phyloP scores from a whole-genome alignment of 1,284 basidiomycete genomes.

The Apiotrichum akiyoshidainum region DNA sequence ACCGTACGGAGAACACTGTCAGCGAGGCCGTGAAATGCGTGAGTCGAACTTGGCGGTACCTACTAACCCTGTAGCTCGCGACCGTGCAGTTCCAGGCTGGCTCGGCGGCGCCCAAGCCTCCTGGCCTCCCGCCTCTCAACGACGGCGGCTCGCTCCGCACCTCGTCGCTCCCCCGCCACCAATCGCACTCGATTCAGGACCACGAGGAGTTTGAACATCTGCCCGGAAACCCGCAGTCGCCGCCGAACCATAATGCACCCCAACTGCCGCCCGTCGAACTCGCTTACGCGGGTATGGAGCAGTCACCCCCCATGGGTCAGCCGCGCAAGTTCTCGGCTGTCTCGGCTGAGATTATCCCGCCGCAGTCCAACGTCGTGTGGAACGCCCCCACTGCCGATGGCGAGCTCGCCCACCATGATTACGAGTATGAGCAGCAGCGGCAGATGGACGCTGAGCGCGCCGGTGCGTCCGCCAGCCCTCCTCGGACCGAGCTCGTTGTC shows the following conservation, averaged over 20 bases:
- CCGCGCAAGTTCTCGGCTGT: slow-evolving; percentile 5
- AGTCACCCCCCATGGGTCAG: neutral
- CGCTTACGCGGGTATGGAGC: slow-evolving; percentile 3
- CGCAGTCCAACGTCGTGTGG: slow-evolving; percentile 28
- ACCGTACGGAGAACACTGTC: slow-evolving; percentile 61
- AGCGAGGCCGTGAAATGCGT: slow-evolving; percentile 61
- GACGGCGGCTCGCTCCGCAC: slow-evolving; percentile 20
- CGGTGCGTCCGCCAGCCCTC: neutral
- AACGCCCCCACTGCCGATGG: slow-evolving; percentile 21
- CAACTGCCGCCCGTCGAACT: slow-evolving; percentile 8
- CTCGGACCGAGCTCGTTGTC: neutral
- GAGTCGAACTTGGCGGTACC: slow-evolving; percentile 9
- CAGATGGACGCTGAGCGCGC: slow-evolving; percentile 28
- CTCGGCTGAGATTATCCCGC: neutral
- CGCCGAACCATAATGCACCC: slow-evolving; percentile 2
- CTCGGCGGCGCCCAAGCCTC: slow-evolving; percentile 35
- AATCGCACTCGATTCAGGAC: slow-evolving; percentile 25
- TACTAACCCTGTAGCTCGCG: slow-evolving; percentile 28
- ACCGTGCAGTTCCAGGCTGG: slow-evolving; percentile 43
- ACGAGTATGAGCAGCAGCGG: slow-evolving; percentile 47
- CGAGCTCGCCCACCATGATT: slow-evolving; percentile 17
- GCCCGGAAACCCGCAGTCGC: slow-evolving; percentile 25
- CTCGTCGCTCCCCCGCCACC: slow-evolving; percentile 21
- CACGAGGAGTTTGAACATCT: slow-evolving; percentile 43
- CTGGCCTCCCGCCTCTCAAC: slow-evolving; percentile 35